phyloP scores from a whole-genome alignment of 768 basidiomycete genomes.

The Bullera alba region DNA sequence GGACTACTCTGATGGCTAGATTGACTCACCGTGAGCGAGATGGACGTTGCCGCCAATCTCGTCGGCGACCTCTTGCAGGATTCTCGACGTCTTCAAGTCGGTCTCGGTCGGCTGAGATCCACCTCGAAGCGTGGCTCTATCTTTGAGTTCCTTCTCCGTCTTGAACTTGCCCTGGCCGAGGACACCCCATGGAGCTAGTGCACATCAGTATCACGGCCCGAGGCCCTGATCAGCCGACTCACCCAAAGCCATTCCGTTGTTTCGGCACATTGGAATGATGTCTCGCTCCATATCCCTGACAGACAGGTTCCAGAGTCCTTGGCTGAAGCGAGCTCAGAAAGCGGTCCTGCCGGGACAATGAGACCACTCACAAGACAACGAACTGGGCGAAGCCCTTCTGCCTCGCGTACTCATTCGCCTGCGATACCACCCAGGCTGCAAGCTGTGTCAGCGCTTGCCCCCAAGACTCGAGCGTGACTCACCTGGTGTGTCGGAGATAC shows the following conservation, averaged over 20 bases:
- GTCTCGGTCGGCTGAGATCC: slow-evolving; percentile 8
- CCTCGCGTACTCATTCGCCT: slow-evolving; percentile 52
- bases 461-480: not conserved
- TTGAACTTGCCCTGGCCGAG: slow-evolving; percentile 48
- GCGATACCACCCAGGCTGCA: slow-evolving; percentile 24
- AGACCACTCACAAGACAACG: slow-evolving; percentile 52
- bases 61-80: slow-evolving; percentile 30
- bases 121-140: slow-evolving; percentile 13
- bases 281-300: slow-evolving; percentile 54
- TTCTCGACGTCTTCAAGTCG: slow-evolving; percentile 17
- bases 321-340: slow-evolving; percentile 7
- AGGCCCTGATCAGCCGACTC: not conserved
- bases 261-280: slow-evolving; percentile 49
- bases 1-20: not conserved
- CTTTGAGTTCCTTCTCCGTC: slow-evolving; percentile 22
- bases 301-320: slow-evolving; percentile 27
- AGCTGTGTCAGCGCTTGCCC: not conserved
- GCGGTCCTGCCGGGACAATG: not conserved
- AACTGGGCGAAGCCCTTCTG: slow-evolving; percentile 54
- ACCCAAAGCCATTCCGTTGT: slow-evolving; percentile 20
- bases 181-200: slow-evolving; percentile 49
- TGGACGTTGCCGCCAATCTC: slow-evolving; percentile 28
- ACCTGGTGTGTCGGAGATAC: slow-evolving; percentile 37
- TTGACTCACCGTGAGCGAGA: slow-evolving; percentile 12
- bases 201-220: not conserved